Evolutionary conservation across 192 early-diverging fungal genomes (phyloP).

Genomic region (Gigaspora rosea): DNA sequence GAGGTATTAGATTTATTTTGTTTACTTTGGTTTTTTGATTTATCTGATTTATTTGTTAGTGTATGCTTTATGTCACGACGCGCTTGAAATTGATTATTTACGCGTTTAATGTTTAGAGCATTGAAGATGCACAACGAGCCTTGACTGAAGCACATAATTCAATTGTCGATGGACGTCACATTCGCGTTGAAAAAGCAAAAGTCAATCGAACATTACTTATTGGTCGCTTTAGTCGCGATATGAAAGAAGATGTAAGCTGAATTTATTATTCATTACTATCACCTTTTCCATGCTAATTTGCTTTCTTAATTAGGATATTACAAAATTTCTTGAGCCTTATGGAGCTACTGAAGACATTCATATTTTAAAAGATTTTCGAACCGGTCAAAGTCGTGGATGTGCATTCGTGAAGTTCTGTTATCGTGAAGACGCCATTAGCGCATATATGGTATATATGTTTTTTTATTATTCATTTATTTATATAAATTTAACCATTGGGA

Average conservation of each 20-base stretch:
- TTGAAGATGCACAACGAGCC: conserved; percentile 59
- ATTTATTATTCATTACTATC: background rate
- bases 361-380: conserved; percentile 48
- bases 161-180: conserved; percentile 64
- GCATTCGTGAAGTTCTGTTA: conserved; percentile 73
- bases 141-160: conserved; percentile 67
- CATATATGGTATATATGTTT: conserved; percentile 52
- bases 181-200: conserved; percentile 74
- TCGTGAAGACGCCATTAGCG: conserved; percentile 72
- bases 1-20: conserved; percentile 45
- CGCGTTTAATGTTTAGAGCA: conserved; percentile 36
- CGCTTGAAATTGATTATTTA: background rate
- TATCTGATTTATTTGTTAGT: background rate
- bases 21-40: background rate
- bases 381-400: conserved; percentile 48
- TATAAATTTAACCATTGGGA: no score
- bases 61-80: no score
- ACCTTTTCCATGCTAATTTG: background rate
- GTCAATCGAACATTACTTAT: conserved; percentile 77
- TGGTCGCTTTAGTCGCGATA: conserved; percentile 42
- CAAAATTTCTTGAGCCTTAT: conserved; percentile 45
- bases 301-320: conserved; percentile 39
- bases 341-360: conserved; percentile 69
- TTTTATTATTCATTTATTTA: background rate
- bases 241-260: conserved; percentile 45